Conservation (phyloP, 805 yeast genomes). For the Wickerhamomyces bisporus region DNA sequence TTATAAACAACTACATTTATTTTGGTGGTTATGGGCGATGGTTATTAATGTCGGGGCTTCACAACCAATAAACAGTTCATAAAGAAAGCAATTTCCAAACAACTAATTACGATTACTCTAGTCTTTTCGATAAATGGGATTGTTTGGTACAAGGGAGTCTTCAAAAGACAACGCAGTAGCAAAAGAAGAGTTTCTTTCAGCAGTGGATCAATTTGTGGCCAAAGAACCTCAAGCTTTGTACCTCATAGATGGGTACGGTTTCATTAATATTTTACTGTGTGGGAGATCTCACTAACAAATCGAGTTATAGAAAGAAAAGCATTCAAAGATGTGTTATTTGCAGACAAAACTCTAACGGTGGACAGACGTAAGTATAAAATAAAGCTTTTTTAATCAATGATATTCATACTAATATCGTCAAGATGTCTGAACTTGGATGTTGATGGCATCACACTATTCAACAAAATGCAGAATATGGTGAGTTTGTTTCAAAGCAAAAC, state of each 20-base stretch:
- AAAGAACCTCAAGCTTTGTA: slow-evolving; percentile 14
- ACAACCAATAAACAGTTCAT: no score
- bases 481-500: slow-evolving; percentile 2
- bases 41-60: no score
- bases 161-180: background rate
- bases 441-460: slow-evolving; percentile 39
- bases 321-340: slow-evolving; percentile 37
- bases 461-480: slow-evolving; percentile 40
- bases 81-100: no score
- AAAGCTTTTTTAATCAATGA: no score
- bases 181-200: slow-evolving; percentile 4
- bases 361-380: slow-evolving; percentile 28
- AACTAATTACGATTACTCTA: no score
- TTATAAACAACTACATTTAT: no score
- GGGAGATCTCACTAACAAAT: background rate
- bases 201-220: slow-evolving; percentile 10
- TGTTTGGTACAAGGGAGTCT: background rate
- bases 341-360: slow-evolving; percentile 37
- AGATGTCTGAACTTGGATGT: slow-evolving; percentile 40
- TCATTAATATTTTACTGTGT: no score
- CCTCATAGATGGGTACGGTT: slow-evolving; percentile 22
- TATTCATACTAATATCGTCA: slow-evolving; percentile 1
- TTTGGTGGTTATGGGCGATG: no score
- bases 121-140: no score
- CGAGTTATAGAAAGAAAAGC: slow-evolving; percentile 6